phyloP scores from a whole-genome alignment of 1,284 basidiomycete genomes.

The Lignosus rhinocerotis region DNA sequence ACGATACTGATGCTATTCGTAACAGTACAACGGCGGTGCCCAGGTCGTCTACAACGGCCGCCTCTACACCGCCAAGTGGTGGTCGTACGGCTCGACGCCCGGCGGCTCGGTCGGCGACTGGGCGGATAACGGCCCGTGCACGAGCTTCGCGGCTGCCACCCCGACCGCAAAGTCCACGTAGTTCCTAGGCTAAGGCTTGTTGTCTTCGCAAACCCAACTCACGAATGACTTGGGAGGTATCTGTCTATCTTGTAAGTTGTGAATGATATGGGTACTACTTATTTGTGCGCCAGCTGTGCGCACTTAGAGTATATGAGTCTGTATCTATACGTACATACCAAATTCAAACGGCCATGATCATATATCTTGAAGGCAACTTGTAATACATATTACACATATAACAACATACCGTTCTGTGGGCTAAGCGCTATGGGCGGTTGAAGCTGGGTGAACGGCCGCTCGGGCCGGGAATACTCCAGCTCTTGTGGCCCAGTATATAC shows the following conservation, averaged over 20 bases:
- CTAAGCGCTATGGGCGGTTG: too few species aligned
- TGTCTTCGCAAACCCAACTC: neutral
- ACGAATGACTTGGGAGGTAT: too few species aligned
- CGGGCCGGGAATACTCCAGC: too few species aligned
- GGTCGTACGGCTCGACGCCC: constrained; percentile 49
- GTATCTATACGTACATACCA: too few species aligned
- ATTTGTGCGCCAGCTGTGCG: neutral
- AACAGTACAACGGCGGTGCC: constrained; percentile 48
- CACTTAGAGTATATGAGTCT: too few species aligned
- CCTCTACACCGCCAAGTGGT: constrained; percentile 61
- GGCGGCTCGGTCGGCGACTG: constrained; percentile 44
- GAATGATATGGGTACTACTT: neutral
- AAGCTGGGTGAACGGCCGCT: too few species aligned
- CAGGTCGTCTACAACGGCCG: constrained; percentile 46
- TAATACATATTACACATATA: too few species aligned
- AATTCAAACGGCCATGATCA: too few species aligned
- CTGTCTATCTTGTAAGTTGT: too few species aligned
- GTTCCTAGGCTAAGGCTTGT: neutral
- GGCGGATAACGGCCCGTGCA: constrained; percentile 41
- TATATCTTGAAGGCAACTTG: too few species aligned
- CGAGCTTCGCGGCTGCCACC: constrained; percentile 13
- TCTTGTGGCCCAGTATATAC: too few species aligned
- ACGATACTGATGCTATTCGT: neutral
- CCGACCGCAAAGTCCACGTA: neutral
- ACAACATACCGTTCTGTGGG: too few species aligned